Conservation (phyloP, 2,329 filamentous ascomycete species). For the Grosmannia clavigera region DNA sequence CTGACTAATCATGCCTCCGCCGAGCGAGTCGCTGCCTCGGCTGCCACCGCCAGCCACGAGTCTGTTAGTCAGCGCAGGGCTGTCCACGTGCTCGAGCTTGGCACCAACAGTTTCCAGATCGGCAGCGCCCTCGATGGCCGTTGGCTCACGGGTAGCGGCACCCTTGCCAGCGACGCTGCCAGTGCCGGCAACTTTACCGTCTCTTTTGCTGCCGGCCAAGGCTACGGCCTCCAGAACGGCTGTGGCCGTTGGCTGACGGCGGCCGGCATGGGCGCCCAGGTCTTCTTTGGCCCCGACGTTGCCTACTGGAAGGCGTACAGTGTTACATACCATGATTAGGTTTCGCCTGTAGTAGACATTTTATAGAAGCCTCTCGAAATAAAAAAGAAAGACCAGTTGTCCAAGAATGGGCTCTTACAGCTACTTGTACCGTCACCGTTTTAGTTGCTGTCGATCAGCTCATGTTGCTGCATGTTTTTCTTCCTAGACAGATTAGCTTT, state of each 20-base stretch:
- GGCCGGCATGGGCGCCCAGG: background rate
- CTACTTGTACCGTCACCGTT: too few relatives aligned
- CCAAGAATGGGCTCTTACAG: too few relatives aligned
- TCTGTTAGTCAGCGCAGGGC: conserved; percentile 34
- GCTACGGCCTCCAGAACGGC: conserved; percentile 3
- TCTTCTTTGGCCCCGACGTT: background rate
- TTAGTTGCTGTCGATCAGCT: too few relatives aligned
- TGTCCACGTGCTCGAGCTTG: conserved; percentile 23
- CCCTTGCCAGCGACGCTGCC: background rate
- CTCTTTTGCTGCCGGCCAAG: background rate
- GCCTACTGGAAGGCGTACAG: conserved; percentile 5
- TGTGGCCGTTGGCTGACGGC: background rate
- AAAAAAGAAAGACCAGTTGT: too few relatives aligned
- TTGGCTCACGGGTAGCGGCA: conserved; percentile 10
- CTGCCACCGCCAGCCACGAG: conserved; percentile 22
- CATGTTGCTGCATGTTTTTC: too few relatives aligned
- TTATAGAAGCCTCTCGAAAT: too few relatives aligned
- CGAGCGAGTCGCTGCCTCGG: conserved; percentile 10
- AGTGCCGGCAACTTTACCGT: conserved; percentile 3
- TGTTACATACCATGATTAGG: conserved; percentile 5
- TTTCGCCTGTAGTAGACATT: too few relatives aligned
- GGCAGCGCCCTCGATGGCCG: conserved; percentile 10
- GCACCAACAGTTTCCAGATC: conserved; percentile 16
- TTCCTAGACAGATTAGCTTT: too few relatives aligned
- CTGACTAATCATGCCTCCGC: conserved; percentile 22